Evolutionary conservation across 331 rosid genomes (phyloP).

Genomic region (Cydonia oblonga): DNA sequence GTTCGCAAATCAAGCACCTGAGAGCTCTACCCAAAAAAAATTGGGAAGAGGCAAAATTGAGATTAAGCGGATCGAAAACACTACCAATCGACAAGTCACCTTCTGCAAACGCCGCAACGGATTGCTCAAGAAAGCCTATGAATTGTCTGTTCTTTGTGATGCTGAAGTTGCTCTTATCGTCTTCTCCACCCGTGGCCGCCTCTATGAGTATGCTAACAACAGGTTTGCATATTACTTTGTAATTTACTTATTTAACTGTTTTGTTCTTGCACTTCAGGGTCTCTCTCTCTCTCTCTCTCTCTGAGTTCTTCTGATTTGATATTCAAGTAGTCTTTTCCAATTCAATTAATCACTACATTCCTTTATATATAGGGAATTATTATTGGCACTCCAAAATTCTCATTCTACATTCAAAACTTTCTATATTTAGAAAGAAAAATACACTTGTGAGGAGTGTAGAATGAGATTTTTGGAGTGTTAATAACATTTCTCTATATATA

Average conservation of each 20-base stretch:
- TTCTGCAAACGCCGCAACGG: slow-evolving; percentile 88
- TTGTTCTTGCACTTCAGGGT: too few species aligned
- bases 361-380: too few species aligned
- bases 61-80: slow-evolving; percentile 83
- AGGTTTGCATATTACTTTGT: too few species aligned
- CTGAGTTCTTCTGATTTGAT: neutral
- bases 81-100: slow-evolving; percentile 77
- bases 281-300: neutral
- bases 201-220: too few species aligned
- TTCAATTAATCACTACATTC: neutral
- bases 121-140: slow-evolving; percentile 82
- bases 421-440: too few species aligned
- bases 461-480: too few species aligned
- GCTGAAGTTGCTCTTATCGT: slow-evolving; percentile 60
- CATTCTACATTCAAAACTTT: too few species aligned
- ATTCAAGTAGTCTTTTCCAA: neutral
- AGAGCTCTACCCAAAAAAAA: slow-evolving; percentile 62
- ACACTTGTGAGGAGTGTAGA: too few species aligned
- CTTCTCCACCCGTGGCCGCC: too few species aligned
- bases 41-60: slow-evolving; percentile 87
- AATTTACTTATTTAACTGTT: too few species aligned
- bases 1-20: slow-evolving; percentile 31
- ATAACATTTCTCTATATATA: too few species aligned
- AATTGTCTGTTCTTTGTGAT: slow-evolving; percentile 74
- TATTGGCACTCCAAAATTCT: too few species aligned